phyloP scores from a whole-genome alignment of 2,329 filamentous ascomycete species.

The Erysiphe pulchra region DNA sequence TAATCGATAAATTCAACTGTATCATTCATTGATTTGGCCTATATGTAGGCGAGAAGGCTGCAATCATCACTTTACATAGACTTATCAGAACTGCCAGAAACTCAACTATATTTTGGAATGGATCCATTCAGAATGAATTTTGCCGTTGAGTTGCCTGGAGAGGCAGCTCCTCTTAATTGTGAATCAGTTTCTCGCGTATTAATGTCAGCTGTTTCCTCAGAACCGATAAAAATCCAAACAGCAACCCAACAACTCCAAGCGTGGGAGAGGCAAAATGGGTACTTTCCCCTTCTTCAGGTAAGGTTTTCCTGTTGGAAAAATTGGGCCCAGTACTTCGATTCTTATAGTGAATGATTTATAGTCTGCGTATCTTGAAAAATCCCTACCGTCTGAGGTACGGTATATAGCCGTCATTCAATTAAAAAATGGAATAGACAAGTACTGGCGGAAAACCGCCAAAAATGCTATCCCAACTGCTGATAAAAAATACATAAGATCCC shows the following conservation, averaged over 20 bases:
- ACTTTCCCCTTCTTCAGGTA: slow-evolving; percentile 45
- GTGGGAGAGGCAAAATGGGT: slow-evolving; percentile 43
- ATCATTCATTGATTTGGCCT: too few species aligned
- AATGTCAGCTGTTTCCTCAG: slow-evolving; percentile 33
- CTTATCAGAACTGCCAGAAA: too few species aligned
- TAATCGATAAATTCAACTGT: too few species aligned
- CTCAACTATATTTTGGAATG: too few species aligned
- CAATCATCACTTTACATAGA: too few species aligned
- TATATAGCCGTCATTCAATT: slow-evolving; percentile 82
- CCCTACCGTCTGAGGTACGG: slow-evolving; percentile 50
- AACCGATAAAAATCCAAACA: slow-evolving; percentile 37
- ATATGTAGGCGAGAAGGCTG: too few species aligned
- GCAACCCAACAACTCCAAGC: slow-evolving; percentile 40
- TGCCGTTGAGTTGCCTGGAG: slow-evolving; percentile 54
- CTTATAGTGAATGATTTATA: slow-evolving; percentile 14
- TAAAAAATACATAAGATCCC: slow-evolving; percentile 49
- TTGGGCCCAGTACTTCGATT: neutral
- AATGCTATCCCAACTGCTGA: slow-evolving; percentile 50
- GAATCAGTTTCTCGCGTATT: slow-evolving; percentile 39
- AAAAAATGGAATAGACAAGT: slow-evolving; percentile 89
- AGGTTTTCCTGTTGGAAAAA: neutral
- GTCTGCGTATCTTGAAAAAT: slow-evolving; percentile 59
- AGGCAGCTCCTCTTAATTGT: slow-evolving; percentile 44
- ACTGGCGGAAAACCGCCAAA: slow-evolving; percentile 44
- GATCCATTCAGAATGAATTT: slow-evolving; percentile 28